Percentiles rank a stretch among this genome's conserved stretches.
Conservation (phyloP, 2,329 filamentous ascomycete genomes). For the Fusarium hostae region DNA sequence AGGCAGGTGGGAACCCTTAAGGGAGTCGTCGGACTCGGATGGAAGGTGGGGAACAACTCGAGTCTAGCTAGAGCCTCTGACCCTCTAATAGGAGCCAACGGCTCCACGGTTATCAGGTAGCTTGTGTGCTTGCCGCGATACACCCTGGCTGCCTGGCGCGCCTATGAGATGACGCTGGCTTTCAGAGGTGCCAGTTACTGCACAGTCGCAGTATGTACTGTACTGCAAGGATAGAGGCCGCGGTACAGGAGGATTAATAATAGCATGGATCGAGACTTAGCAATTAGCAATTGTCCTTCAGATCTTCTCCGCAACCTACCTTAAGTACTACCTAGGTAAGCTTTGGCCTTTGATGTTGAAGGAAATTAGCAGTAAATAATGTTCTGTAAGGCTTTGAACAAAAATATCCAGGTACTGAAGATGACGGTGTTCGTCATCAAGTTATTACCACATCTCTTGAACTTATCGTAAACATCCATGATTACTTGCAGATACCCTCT, state of each 20-base stretch:
- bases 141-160: slow-evolving; percentile 40
- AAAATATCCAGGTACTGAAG: not conserved
- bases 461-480: not conserved
- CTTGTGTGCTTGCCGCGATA: slow-evolving; percentile 35
- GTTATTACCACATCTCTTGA: not conserved
- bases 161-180: slow-evolving; percentile 7
- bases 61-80: slow-evolving; percentile 10
- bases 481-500: not conserved
- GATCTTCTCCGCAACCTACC: not conserved
- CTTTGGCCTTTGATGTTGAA: not conserved
- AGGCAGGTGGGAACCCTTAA: slow-evolving; percentile 25
- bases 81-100: not conserved
- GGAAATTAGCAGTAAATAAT: not conserved
- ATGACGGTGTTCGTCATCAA: not conserved
- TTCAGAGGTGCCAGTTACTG: not conserved
- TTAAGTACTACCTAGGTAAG: not conserved
- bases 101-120: slow-evolving; percentile 4
- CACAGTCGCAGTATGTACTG: not conserved
- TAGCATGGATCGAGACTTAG: not conserved
- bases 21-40: slow-evolving; percentile 10
- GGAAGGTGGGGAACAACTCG: slow-evolving; percentile 6
- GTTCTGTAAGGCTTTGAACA: not conserved
- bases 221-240: slow-evolving; percentile 9
- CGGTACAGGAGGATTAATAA: slow-evolving; percentile 12
- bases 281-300: not conserved